Evolutionary conservation across 2,329 filamentous ascomycete genomes (phyloP).

Genomic region (Coniochaeta sp.): DNA sequence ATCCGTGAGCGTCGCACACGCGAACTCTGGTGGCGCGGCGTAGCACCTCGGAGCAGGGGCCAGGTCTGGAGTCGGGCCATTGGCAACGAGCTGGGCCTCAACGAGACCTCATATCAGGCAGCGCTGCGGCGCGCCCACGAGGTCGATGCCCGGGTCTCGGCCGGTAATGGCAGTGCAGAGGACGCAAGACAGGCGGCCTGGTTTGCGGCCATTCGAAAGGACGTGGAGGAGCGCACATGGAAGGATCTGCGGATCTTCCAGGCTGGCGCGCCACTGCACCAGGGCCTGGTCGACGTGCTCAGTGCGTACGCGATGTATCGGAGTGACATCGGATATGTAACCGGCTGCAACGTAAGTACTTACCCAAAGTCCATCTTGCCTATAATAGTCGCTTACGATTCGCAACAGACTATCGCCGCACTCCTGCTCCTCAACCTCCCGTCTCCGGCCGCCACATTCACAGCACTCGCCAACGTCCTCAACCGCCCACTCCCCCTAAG

Average conservation of each 20-base stretch:
- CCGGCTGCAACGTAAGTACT: conserved; percentile 57
- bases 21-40: conserved; percentile 76
- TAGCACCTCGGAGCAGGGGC: conserved; percentile 63
- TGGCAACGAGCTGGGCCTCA: conserved; percentile 65
- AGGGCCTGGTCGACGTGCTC: conserved; percentile 62
- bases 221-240: conserved; percentile 59
- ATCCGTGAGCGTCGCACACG: conserved; percentile 60
- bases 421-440: conserved; percentile 66
- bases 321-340: conserved; percentile 71
- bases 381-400: no score
- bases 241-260: conserved; percentile 68
- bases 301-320: conserved; percentile 77
- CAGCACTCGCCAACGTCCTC: conserved; percentile 66
- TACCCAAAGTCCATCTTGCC: not conserved
- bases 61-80: conserved; percentile 64
- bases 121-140: conserved; percentile 61
- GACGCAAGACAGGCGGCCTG: conserved; percentile 49
- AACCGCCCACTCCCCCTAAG: conserved; percentile 69
- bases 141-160: conserved; percentile 48
- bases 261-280: conserved; percentile 56
- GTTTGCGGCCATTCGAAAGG: conserved; percentile 56
- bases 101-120: conserved; percentile 59
- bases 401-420: conserved; percentile 66
- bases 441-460: conserved; percentile 56
- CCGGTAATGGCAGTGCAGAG: conserved; percentile 42